phyloP scores from a whole-genome alignment of 257 asterid species.

The Jacaranda copaia region DNA sequence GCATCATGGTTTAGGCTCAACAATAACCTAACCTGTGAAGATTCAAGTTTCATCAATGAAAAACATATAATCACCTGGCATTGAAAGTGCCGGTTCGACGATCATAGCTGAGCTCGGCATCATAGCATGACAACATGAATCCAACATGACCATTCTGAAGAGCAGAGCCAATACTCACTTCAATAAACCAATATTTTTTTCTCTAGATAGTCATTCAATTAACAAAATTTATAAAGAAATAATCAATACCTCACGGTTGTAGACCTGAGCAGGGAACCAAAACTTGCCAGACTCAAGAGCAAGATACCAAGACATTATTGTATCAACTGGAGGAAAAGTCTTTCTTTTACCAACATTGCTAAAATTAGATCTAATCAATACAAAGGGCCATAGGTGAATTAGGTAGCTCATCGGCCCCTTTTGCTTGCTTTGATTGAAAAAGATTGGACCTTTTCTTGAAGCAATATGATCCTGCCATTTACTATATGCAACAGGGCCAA shows the following conservation, averaged over 20 bases:
- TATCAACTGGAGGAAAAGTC: constrained; percentile 60
- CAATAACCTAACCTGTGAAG: too few relatives aligned
- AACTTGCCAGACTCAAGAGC: constrained; percentile 85
- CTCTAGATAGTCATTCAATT: constrained; percentile 3
- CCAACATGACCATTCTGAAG: constrained; percentile 80
- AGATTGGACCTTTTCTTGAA: constrained; percentile 57
- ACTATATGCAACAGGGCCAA: constrained; percentile 61
- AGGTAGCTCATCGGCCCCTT: constrained; percentile 50
- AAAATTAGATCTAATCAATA: constrained; percentile 53
- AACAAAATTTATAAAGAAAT: constrained; percentile 10
- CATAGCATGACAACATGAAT: constrained; percentile 76
- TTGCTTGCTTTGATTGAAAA: constrained; percentile 54
- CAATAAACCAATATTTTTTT: constrained; percentile 20
- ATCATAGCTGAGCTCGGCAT: constrained; percentile 75
- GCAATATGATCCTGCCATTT: constrained; percentile 63
- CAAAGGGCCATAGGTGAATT: constrained; percentile 57
- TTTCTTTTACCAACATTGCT: constrained; percentile 41
- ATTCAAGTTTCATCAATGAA: constrained; percentile 24
- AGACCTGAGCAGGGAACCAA: constrained; percentile 94
- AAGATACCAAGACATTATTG: constrained; percentile 71
- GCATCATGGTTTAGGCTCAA: too few relatives aligned
- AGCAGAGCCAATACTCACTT: constrained; percentile 22
- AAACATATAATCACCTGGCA: constrained; percentile 59
- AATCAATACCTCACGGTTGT: constrained; percentile 76
- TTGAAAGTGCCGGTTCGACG: constrained; percentile 56